phyloP scores from a whole-genome alignment of 352 stramenopile species.

The Phytophthora constricta region DNA sequence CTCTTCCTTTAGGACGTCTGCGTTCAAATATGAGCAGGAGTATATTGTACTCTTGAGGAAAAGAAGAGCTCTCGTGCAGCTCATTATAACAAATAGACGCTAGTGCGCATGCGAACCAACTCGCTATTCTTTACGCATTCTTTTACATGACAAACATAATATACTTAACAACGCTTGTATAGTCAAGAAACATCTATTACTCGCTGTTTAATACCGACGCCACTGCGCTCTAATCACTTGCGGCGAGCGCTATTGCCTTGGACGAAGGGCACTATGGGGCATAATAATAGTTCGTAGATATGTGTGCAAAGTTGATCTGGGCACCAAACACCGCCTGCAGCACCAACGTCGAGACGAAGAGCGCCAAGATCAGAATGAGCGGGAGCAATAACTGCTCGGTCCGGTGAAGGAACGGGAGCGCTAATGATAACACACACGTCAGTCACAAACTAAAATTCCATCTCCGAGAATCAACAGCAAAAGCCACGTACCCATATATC shows the following conservation, averaged over 20 bases:
- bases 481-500: slow-evolving; percentile 89
- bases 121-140: no score
- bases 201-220: slow-evolving; percentile 3
- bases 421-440: slow-evolving; percentile 43
- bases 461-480: background rate
- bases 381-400: slow-evolving; percentile 92
- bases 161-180: background rate
- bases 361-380: slow-evolving; percentile 70
- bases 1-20: slow-evolving; percentile 30
- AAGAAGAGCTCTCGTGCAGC: slow-evolving; percentile 15
- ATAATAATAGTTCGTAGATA: slow-evolving; percentile 89
- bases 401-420: slow-evolving; percentile 90
- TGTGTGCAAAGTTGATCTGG: slow-evolving; percentile 73
- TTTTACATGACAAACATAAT: no score
- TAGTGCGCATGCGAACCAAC: slow-evolving; percentile 20
- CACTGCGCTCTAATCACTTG: background rate
- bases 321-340: slow-evolving; percentile 74
- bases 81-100: slow-evolving; percentile 33
- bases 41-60: slow-evolving; percentile 1
- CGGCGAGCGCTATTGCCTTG: slow-evolving; percentile 7
- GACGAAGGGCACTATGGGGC: slow-evolving; percentile 31
- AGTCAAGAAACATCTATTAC: slow-evolving; percentile 32
- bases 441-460: no score
- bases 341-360: slow-evolving; percentile 87
- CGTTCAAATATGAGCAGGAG: slow-evolving; percentile 26